Evolutionary conservation across 176 grass and related monocot genomes (phyloP).

Genomic region (Lolium rigidum): DNA sequence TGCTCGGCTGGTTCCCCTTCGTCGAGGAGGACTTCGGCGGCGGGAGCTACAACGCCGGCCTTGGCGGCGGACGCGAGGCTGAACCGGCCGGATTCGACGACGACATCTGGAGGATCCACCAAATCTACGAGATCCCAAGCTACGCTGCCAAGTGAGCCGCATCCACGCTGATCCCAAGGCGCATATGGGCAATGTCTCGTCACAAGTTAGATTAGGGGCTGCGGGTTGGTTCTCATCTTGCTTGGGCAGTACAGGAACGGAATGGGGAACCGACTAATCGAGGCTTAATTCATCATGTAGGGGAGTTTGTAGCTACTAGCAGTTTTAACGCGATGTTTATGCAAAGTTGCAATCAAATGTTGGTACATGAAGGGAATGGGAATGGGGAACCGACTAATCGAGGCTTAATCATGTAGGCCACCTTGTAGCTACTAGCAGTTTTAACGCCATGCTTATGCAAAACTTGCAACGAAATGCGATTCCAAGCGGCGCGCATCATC

Average conservation of each 20-base stretch:
- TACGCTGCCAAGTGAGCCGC: conserved; percentile 41
- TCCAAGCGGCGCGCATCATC: too few relatives aligned
- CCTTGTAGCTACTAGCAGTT: not conserved
- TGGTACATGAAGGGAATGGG: too few relatives aligned
- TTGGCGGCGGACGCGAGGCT: not conserved
- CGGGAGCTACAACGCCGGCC: not conserved
- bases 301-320: not conserved
- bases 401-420: not conserved
- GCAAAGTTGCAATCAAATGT: not conserved
- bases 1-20: conserved; percentile 82
- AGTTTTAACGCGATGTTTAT: not conserved
- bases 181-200: too few relatives aligned
- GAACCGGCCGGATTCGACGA: conserved; percentile 44
- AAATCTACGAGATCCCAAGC: conserved; percentile 63
- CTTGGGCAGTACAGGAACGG: not conserved
- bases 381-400: not conserved
- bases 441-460: not conserved
- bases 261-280: not conserved
- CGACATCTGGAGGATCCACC: conserved; percentile 70
- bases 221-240: too few relatives aligned
- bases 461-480: too few relatives aligned
- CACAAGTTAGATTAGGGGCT: too few relatives aligned
- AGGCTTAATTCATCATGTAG: not conserved
- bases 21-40: conserved; percentile 68
- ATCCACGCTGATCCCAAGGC: too few relatives aligned